Evolutionary conservation across 140 eudicot genomes (phyloP), one percentile per base, ranked within the genome.

Genomic region (Artemisia princeps): DNA sequence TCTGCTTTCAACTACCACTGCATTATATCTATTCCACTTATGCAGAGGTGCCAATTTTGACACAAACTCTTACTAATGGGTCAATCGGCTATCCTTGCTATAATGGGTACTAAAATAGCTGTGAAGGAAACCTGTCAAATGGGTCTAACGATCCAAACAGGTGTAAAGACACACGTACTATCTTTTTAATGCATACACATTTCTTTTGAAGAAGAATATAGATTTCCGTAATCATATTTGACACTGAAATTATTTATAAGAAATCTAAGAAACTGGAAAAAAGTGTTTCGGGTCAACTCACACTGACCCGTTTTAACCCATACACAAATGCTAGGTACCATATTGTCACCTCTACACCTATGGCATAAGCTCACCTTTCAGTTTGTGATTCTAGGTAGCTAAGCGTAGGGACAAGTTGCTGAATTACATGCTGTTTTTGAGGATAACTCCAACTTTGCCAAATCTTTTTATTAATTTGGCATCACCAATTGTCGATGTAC

Each of bases 401-500:
- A 90, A 90, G 76, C 81, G 88, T 33, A 79, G 83, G 60, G 97
- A 90, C 65, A 90, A 84, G 76, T 71, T 90, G 83, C 84, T 90
- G 70, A 90, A 90, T 69, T 90, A 90, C 84, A 90, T 90, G 97
- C 94, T 90, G 45, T 90, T 90, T 64, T 26, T 90, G 78, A 83
- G 97, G 79, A 79, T 90, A 37, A 90, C 95, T 16, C 97, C 95
- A 55, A 82, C 97, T 30, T 82, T 90, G 81, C 97, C 97, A 10
- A 90, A 90, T 74, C 86, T 90, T 64, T 90, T 90, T 62, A 90
- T 90, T 76, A 90, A 90, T 78, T 69, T 90, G 87, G 97, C 97
- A 44, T 90, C 97, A 6, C 97, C 97, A 6, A 87, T 90, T 37
- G 94, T 87, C 66, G 95, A 90, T 79, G 84, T 90, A 77, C 97